A percentile compares a stretch with the other conserved stretches of the same genome.
These are phyloP conservation scores for Nannochloropsis salina DNA, from an alignment of 108 stramenopile species.

Conservation along the genomic window DNA sequence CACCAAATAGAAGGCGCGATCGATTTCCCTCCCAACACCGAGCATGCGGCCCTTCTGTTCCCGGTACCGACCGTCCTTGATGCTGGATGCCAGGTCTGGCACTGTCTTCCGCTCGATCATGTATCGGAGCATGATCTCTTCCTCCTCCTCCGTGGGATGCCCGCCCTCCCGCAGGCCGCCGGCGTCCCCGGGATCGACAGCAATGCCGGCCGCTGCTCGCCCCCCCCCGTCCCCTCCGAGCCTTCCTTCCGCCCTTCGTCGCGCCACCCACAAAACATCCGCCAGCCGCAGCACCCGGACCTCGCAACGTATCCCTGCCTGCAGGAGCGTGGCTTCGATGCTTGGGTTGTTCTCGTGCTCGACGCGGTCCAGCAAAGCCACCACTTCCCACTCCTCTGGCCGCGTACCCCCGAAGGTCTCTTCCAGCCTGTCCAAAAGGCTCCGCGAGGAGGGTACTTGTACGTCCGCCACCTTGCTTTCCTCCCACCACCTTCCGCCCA, in stretches of 20 bases:
- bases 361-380: background rate
- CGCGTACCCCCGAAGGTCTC: background rate
- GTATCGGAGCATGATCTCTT: background rate
- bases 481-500: too few species aligned
- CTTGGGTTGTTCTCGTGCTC: conserved; percentile 6
- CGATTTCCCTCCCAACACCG: background rate
- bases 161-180: background rate
- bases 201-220: background rate
- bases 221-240: background rate
- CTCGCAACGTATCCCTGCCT: background rate
- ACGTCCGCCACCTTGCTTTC: background rate
- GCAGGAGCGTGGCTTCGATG: background rate
- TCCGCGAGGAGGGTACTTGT: background rate
- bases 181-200: background rate
- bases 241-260: background rate
- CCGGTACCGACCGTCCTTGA: background rate
- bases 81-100: background rate
- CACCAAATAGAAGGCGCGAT: background rate
- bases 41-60: conserved; percentile 7
- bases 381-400: background rate
- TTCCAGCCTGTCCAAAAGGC: background rate
- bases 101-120: background rate
- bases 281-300: background rate
- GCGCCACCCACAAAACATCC: background rate
- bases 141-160: background rate